A percentile compares a stretch with the other conserved stretches of the same genome.
Evolutionary conservation across 441 rosid genomes (phyloP).

Genomic region (Gossypium schwendimanii): DNA sequence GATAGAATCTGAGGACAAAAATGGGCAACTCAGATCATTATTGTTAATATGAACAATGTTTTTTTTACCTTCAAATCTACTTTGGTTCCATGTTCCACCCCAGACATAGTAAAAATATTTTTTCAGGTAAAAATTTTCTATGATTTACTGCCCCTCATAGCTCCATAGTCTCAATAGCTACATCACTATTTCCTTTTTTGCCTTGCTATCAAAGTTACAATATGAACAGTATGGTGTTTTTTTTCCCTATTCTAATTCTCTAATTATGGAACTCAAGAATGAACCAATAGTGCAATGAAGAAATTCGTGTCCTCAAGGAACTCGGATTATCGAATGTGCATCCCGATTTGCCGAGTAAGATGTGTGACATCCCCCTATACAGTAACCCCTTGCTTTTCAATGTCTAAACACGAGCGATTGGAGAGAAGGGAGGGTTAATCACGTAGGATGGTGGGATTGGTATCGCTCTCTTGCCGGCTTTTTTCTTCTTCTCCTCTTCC

Average conservation of each 20-base stretch:
- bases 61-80: slow-evolving; percentile 11
- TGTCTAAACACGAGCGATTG: slow-evolving; percentile 68
- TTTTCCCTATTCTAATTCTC: slow-evolving; percentile 22
- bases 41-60: slow-evolving; percentile 18
- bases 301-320: slow-evolving; percentile 11
- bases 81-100: background rate
- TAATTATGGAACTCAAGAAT: slow-evolving; percentile 27
- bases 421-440: slow-evolving; percentile 84
- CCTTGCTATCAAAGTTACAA: slow-evolving; percentile 32
- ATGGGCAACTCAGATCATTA: slow-evolving; percentile 5
- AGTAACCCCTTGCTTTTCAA: slow-evolving; percentile 8
- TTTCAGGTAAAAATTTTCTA: slow-evolving; percentile 1
- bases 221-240: slow-evolving; percentile 43
- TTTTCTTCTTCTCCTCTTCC: slow-evolving; percentile 32
- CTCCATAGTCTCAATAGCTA: slow-evolving; percentile 23
- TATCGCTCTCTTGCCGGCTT: slow-evolving; percentile 28
- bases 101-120: background rate
- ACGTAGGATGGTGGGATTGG: slow-evolving; percentile 47
- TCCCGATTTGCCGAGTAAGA: slow-evolving; percentile 4
- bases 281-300: slow-evolving; percentile 27
- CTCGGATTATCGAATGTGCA: background rate
- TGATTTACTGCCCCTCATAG: background rate
- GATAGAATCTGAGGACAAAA: slow-evolving; percentile 4
- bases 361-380: slow-evolving; percentile 1
- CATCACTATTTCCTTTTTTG: slow-evolving; percentile 14